Base-by-base conservation (phyloP, 164 flowering plant genomes). In the Chimonanthus praecox region DNA sequence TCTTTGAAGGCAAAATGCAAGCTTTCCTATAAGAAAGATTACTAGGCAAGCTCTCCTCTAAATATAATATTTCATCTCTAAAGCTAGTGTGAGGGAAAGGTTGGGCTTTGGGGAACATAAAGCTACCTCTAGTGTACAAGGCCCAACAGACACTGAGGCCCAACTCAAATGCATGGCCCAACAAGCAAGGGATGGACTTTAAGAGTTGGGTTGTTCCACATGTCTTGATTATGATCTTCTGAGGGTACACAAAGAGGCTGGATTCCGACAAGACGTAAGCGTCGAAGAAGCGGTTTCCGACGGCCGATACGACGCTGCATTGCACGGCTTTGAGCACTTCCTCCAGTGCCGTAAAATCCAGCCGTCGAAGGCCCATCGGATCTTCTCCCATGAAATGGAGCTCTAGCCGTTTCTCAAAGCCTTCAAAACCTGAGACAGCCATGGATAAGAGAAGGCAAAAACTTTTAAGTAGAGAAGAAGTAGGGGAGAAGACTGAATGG, bases 181-280 rank as follows among this genome's bases (percentile, higher is more conserved):
- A 43, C 67, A 95, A 78, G 8, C 87, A 89, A 60, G 84, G 91
- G 79, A 95, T 78, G 21, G 99, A 90, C 82, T 91, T 89, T 70
- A 95, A 82, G 63, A 95, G 85, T 79, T 88, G 92, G 49, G 99
- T 95, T 66, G 99, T 92, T 78, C 99, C 99, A 77, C 99, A 95
- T 1, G 98, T 95, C 73, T 95, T 95, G 88, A 95, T 89, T 58
- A 95, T 83, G 74, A 95, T 84, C 84, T 88, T 93, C 9, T 83
- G 83, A 3, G 98, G 96, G 85, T 92, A 92, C 1, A 95, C 87
- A 72, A 95, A 95, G 5, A 94, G 86, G 78, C 94, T 89, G 0
- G 99, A 95, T 74, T 95, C 99, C 0, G 99, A 95, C n/a, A 95
- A 74, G 21, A 95, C 98, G 78, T 95, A 95, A 9, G 99, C 81